Base-by-base conservation (phyloP, 2,329 filamentous ascomycete species). In the Pochonia chlamydosporia region DNA sequence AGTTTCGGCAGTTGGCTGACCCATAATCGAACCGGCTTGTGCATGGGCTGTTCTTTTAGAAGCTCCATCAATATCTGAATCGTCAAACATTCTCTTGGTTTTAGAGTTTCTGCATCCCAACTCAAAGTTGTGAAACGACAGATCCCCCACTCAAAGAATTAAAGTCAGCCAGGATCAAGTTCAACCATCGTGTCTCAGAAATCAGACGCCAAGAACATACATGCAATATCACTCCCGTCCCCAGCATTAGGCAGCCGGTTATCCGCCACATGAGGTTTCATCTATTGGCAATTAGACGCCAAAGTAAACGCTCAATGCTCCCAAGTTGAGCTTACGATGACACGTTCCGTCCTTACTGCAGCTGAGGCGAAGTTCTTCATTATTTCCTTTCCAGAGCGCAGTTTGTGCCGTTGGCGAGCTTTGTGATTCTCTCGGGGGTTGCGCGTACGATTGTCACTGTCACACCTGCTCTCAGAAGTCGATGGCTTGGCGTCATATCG, bases 301-400 rank as follows among this genome's bases (percentile, higher is more conserved):
- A 18, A 18, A 16, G 31, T 16, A 16, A 16, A n/a, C n/a, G n/a
- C n/a, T n/a, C n/a, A 16, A 35, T 16, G 7, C 31, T 35, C 1
- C 9, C 9, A 18, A 16, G n/a, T 8, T n/a, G 9, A 35, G 36
- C 48, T 44, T 47, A 50, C 48, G 25, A 40, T 48, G 18, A 50
- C 35, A 18, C 28, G 14, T 26, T 42, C 42, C 21, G 35, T 48
- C 13, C 35, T 41, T 9, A 50, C 13, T 4, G 14, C 36, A 13
- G 45, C 42, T 3, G 81, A 82, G 11, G 65, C 65, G 51, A 85
- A 86, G 18, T 74, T 74, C 6, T 70, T 62, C 61, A 82, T 74
- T 7, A 83, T 66, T 35, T 76, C 72, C 45, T 68, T 69, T 13
- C 69, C 61, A 1, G 67, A 67, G 5, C 59, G 56, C 30, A 68